These are phyloP conservation scores for Phaeosphaeriaceae sp. DNA, from an alignment of 2,329 filamentous ascomycete species.

Conservation along the genomic window DNA sequence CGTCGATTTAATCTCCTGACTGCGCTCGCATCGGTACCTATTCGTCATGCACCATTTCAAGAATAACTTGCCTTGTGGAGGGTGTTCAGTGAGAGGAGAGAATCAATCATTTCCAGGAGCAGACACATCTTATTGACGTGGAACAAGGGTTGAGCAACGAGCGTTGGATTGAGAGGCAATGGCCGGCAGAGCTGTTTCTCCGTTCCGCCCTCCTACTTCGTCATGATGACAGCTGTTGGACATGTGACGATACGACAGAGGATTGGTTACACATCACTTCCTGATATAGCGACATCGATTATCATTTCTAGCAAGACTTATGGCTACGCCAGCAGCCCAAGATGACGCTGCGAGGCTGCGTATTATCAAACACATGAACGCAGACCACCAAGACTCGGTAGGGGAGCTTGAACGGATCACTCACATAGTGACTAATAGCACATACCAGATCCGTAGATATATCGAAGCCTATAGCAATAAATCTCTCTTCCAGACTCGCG, in stretches of 20 bases:
- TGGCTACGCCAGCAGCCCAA: slow-evolving; percentile 44
- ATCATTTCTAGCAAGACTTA: slow-evolving; percentile 3
- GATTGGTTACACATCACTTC: too few species aligned
- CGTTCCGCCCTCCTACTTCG: too few species aligned
- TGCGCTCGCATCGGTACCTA: neutral
- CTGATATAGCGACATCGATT: too few species aligned
- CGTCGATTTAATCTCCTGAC: neutral
- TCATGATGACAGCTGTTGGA: too few species aligned
- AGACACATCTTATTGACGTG: too few species aligned
- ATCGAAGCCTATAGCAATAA: slow-evolving; percentile 73
- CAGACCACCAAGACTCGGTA: slow-evolving; percentile 74
- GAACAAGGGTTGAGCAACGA: too few species aligned
- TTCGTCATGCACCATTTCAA: too few species aligned
- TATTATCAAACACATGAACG: slow-evolving; percentile 86
- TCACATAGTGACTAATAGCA: slow-evolving; percentile 10
- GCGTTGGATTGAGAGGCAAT: too few species aligned
- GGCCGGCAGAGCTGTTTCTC: too few species aligned
- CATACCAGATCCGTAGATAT: slow-evolving; percentile 67
- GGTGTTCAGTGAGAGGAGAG: too few species aligned
- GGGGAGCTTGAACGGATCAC: neutral
- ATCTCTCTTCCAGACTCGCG: slow-evolving; percentile 61
- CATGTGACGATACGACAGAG: slow-evolving; percentile 12
- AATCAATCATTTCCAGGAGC: too few species aligned
- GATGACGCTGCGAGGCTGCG: slow-evolving; percentile 62
- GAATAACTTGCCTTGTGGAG: too few species aligned